A percentile compares a stretch with the other conserved stretches of the same genome.
Conservation (phyloP, 257 asterid genomes). For the Jacaranda mimosifolia region DNA sequence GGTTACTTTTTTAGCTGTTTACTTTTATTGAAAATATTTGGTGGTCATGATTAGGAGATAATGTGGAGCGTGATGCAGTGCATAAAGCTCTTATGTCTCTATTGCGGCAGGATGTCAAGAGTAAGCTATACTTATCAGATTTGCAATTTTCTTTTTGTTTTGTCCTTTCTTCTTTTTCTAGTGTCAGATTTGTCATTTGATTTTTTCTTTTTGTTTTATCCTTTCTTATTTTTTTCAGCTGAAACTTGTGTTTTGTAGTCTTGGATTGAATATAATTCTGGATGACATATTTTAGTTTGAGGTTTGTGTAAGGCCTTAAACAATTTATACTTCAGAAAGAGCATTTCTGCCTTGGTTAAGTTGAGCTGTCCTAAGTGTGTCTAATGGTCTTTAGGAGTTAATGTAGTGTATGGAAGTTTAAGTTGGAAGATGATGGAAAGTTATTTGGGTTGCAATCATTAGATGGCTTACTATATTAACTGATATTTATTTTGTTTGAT, state of each 20-base stretch:
- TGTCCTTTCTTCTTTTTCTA: not conserved
- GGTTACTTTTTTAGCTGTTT: slow-evolving; percentile 27
- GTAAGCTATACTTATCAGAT: slow-evolving; percentile 50
- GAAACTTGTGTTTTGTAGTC: not conserved
- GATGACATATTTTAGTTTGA: not conserved
- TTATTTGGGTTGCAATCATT: slow-evolving; percentile 13
- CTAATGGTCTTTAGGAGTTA: slow-evolving; percentile 27
- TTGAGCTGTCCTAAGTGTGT: not conserved
- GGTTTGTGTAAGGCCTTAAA: not conserved
- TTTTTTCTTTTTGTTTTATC: not conserved
- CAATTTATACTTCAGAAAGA: slow-evolving; percentile 24
- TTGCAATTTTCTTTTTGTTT: not conserved
- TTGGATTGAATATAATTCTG: not conserved
- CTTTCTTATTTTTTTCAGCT: not conserved
- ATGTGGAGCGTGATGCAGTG: slow-evolving; percentile 96
- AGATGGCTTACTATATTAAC: slow-evolving; percentile 11
- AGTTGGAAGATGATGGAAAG: slow-evolving; percentile 8
- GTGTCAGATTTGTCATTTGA: too few species aligned
- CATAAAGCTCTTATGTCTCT: slow-evolving; percentile 85
- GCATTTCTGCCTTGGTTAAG: slow-evolving; percentile 9
- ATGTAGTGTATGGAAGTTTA: slow-evolving; percentile 10
- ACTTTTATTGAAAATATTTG: slow-evolving; percentile 20
- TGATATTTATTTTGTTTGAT: slow-evolving; percentile 1
- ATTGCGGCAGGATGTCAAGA: slow-evolving; percentile 91
- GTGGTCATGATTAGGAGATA: slow-evolving; percentile 66